These are phyloP conservation scores for Teratosphaeria zuluensis DNA, from an alignment of 2,329 filamentous ascomycete genomes.

Conservation along the genomic window DNA sequence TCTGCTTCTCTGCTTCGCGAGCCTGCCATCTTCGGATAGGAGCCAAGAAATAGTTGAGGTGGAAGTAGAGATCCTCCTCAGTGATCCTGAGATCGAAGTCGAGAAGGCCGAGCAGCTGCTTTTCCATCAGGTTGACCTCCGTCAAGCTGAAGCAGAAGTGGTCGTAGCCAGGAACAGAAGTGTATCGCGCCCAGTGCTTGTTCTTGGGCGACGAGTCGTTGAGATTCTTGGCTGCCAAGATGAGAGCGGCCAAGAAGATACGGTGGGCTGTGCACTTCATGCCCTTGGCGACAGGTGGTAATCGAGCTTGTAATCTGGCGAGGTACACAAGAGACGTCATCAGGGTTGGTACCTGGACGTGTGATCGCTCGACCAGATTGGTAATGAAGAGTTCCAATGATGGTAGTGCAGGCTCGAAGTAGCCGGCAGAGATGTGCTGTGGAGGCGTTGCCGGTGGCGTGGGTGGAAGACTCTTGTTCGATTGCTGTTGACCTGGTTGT, in stretches of 20 bases:
- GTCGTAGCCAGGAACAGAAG: slow-evolving; percentile 59
- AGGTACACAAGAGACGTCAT: slow-evolving; percentile 97
- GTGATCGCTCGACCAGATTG: slow-evolving; percentile 80
- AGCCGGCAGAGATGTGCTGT: slow-evolving; percentile 37
- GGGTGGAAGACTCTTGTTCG: slow-evolving; percentile 42
- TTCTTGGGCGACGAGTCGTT: slow-evolving; percentile 99
- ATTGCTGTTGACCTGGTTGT: slow-evolving; percentile 23
- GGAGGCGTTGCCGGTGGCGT: slow-evolving; percentile 53
- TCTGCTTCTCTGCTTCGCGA: slow-evolving; percentile 45
- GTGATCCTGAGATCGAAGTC: slow-evolving; percentile 89
- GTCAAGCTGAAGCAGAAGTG: slow-evolving; percentile 86
- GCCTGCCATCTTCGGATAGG: slow-evolving; percentile 61
- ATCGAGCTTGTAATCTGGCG: slow-evolving; percentile 66
- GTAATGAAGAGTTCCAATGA: slow-evolving; percentile 85
- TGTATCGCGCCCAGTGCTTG: slow-evolving; percentile 99
- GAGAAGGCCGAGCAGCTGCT: slow-evolving; percentile 87
- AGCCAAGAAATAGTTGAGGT: slow-evolving; percentile 79
- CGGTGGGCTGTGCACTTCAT: slow-evolving; percentile 94
- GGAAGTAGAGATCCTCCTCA: slow-evolving; percentile 73
- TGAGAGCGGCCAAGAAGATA: slow-evolving; percentile 86
- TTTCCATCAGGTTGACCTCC: slow-evolving; percentile 99
- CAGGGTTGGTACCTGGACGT: slow-evolving; percentile 92
- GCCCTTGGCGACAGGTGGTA: slow-evolving; percentile 91
- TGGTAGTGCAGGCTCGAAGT: slow-evolving; percentile 51
- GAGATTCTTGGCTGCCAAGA: slow-evolving; percentile 87